Evolutionary conservation across 768 basidiomycete species (phyloP).

Genomic region (Amanita thiersii): DNA sequence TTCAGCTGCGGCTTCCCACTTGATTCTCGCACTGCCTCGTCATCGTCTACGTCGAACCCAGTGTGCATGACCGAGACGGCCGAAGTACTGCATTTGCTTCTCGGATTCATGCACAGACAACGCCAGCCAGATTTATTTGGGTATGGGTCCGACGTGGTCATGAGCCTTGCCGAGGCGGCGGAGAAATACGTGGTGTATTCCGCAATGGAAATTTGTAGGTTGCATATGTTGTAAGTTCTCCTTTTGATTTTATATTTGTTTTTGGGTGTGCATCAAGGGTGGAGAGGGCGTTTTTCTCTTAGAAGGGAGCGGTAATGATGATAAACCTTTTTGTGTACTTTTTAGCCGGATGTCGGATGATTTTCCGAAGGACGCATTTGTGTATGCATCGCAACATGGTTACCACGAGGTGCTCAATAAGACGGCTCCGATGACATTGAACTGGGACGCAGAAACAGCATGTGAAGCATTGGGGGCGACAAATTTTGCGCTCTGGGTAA

Average conservation of each 20-base stretch:
- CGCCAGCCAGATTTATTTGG: too few species aligned
- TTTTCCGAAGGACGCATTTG: neutral
- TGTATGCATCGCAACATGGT: neutral
- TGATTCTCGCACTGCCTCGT: neutral
- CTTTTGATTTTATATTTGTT: too few species aligned
- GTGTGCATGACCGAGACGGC: conserved; percentile 9
- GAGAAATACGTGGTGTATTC: conserved; percentile 16
- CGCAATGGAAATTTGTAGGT: conserved; percentile 14
- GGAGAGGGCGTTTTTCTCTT: too few species aligned
- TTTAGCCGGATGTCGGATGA: neutral
- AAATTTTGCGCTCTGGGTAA: too few species aligned
- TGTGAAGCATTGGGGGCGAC: too few species aligned
- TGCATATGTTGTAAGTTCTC: conserved; percentile 14
- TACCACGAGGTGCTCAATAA: neutral
- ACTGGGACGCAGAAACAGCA: too few species aligned
- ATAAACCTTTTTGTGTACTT: neutral
- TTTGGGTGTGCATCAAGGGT: too few species aligned
- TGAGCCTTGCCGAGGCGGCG: conserved; percentile 12
- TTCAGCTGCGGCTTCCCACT: conserved; percentile 7
- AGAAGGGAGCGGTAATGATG: neutral
- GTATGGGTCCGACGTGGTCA: conserved; percentile 12
- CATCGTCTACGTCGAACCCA: neutral
- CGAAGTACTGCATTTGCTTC: conserved; percentile 12
- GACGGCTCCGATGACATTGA: neutral
- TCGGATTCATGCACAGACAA: conserved; percentile 17